phyloP scores from a whole-genome alignment of 192 early-diverging fungal species.

The Cladochytrium replicatum region DNA sequence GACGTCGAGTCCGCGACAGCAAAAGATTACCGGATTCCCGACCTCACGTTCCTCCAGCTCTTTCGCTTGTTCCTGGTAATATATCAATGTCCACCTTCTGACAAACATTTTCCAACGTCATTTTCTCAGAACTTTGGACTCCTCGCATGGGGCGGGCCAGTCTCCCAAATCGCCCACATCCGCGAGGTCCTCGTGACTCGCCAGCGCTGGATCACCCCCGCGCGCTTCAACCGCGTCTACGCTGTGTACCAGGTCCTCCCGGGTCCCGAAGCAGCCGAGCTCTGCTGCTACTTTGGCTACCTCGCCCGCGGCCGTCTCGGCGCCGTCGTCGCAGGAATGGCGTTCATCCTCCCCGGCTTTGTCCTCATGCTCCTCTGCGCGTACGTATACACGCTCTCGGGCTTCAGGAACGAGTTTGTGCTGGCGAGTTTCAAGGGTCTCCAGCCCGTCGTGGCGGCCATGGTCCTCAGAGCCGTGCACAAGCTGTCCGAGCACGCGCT shows the following conservation, averaged over 20 bases:
- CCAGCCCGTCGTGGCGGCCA: constrained; percentile 45
- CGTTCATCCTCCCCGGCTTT: constrained; percentile 43
- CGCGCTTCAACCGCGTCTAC: constrained; percentile 39
- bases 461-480: constrained; percentile 36
- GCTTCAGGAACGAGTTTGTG: constrained; percentile 38
- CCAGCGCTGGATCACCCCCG: constrained; percentile 35
- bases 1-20: no score
- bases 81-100: no score
- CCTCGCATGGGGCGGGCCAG: constrained; percentile 43
- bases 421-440: constrained; percentile 39
- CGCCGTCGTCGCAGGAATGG: constrained; percentile 36
- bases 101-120: no score
- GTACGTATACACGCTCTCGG: constrained; percentile 31
- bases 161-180: constrained; percentile 41
- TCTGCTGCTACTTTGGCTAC: constrained; percentile 43
- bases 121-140: constrained; percentile 37
- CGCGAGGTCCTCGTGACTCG: constrained; percentile 36
- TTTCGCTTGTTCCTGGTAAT: no score
- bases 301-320: constrained; percentile 33
- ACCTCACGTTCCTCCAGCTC: no score
- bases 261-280: constrained; percentile 47
- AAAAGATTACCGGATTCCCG: no score
- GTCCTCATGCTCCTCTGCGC: constrained; percentile 27
- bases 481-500: no score
- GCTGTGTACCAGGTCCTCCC: constrained; percentile 49